A percentile compares a stretch with the other conserved stretches of the same genome.
Evolutionary conservation across 2,329 filamentous ascomycete genomes (phyloP).

Genomic region (Trichophyton benhamiae): DNA sequence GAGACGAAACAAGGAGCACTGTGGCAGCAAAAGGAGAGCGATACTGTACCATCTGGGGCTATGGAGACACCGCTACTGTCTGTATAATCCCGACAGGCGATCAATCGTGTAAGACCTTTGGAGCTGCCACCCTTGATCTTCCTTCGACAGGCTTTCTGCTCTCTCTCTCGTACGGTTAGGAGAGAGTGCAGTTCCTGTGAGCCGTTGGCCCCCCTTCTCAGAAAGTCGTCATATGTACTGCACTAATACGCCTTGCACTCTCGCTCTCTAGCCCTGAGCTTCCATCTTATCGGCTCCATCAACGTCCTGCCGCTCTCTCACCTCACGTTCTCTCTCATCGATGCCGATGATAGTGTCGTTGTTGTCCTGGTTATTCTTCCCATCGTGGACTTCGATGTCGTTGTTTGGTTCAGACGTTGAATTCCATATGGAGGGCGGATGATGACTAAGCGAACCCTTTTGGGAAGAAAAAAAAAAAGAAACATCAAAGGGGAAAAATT

Average conservation of each 20-base stretch:
- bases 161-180: not conserved
- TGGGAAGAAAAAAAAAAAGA: not conserved
- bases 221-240: not conserved
- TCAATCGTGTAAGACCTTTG: not conserved
- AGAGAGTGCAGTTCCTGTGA: not conserved
- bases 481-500: not conserved
- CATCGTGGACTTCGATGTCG: not conserved
- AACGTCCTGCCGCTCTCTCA: not conserved
- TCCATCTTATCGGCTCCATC: not conserved
- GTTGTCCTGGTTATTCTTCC: not conserved
- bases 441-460: not conserved
- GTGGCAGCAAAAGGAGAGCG: not conserved
- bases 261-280: not conserved
- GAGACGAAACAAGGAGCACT: not conserved
- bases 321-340: not conserved
- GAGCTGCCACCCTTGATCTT: not conserved
- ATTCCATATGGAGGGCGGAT: not conserved
- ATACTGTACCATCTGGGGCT: constrained; percentile 1
- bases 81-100: not conserved
- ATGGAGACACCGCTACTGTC: not conserved
- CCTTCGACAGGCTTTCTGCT: not conserved
- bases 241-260: not conserved
- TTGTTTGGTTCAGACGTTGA: not conserved
- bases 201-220: not conserved
- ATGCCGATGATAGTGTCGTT: not conserved